Conservation (phyloP, 805 yeast species). For the Hanseniaspora valbyensis region DNA sequence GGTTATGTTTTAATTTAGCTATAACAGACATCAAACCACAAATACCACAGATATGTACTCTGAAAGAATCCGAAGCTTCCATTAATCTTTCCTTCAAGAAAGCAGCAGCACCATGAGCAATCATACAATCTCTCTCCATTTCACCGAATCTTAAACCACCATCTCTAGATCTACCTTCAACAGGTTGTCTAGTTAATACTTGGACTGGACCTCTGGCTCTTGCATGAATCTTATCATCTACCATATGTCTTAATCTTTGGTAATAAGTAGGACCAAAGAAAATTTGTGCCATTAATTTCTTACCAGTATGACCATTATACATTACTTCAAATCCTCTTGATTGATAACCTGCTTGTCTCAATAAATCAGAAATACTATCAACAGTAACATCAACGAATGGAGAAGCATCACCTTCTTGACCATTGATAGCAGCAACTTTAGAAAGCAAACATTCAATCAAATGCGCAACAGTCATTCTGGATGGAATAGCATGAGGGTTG, state of each 20-base stretch:
- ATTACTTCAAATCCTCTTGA: constrained; percentile 97
- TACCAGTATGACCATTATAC: constrained; percentile 99
- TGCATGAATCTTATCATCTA: constrained; percentile 96
- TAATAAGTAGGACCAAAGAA: constrained; percentile 99
- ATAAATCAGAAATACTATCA: constrained; percentile 83
- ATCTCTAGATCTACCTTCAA: constrained; percentile 97
- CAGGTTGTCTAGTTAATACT: constrained; percentile 95
- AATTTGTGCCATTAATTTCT: constrained; percentile 92
- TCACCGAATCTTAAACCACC: constrained; percentile 99
- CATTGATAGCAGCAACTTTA: constrained; percentile 88
- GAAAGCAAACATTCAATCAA: constrained; percentile 94
- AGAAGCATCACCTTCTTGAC: constrained; percentile 98
- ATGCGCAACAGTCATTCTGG: constrained; percentile 99
- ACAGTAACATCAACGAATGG: constrained; percentile 98
- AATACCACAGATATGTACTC: constrained; percentile 95
- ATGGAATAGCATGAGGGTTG: constrained; percentile 99
- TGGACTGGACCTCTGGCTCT: constrained; percentile 99
- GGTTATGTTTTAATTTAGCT: constrained; percentile 94
- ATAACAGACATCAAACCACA: constrained; percentile 98
- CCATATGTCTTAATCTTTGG: constrained; percentile 98
- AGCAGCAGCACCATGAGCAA: constrained; percentile 99
- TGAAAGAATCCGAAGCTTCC: constrained; percentile 98
- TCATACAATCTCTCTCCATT: constrained; percentile 99
- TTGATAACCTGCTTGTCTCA: constrained; percentile 93
- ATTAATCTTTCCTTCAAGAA: constrained; percentile 93